Percentiles rank a stretch among this genome's conserved stretches.
Conservation (phyloP, 2,329 filamentous ascomycete species). For the Curvularia sp. region DNA sequence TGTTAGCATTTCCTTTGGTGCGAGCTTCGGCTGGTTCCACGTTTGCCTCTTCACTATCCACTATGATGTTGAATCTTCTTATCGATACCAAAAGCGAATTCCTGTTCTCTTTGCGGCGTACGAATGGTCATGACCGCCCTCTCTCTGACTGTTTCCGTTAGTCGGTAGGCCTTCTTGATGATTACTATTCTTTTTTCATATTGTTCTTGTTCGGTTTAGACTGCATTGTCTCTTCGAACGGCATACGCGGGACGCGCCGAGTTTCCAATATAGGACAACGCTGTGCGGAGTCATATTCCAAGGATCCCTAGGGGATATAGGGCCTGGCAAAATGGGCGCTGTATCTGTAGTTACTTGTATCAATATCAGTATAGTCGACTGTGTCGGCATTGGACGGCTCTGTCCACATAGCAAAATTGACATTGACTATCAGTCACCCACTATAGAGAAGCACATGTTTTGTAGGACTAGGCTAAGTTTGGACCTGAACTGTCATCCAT, state of each 20-base stretch:
- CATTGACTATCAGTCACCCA: not conserved
- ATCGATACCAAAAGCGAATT: constrained; percentile 24
- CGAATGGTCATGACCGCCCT: constrained; percentile 1
- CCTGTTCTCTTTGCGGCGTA: constrained; percentile 12
- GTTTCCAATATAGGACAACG: not conserved
- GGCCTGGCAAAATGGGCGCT: not conserved
- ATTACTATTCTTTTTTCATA: not conserved
- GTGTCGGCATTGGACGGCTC: not conserved
- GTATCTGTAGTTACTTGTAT: not conserved
- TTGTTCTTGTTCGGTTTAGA: constrained; percentile 4
- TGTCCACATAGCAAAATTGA: not conserved
- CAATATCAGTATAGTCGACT: not conserved
- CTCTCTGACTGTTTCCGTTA: not conserved
- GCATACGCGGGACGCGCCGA: constrained; percentile 2
- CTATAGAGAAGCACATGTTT: not conserved
- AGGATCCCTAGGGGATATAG: constrained; percentile 1
- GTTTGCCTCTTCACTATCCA: constrained; percentile 30
- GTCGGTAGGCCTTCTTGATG: constrained; percentile 8
- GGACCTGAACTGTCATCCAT: not conserved
- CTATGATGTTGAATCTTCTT: constrained; percentile 36
- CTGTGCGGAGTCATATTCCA: not conserved
- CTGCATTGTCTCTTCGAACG: not conserved
- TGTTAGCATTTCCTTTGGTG: constrained; percentile 24
- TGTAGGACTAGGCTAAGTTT: not conserved
- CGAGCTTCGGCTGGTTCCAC: constrained; percentile 20